A percentile compares a stretch with the other conserved stretches of the same genome.
Conservation (phyloP, 2,329 filamentous ascomycete species). For the Ophiostoma sp. region DNA sequence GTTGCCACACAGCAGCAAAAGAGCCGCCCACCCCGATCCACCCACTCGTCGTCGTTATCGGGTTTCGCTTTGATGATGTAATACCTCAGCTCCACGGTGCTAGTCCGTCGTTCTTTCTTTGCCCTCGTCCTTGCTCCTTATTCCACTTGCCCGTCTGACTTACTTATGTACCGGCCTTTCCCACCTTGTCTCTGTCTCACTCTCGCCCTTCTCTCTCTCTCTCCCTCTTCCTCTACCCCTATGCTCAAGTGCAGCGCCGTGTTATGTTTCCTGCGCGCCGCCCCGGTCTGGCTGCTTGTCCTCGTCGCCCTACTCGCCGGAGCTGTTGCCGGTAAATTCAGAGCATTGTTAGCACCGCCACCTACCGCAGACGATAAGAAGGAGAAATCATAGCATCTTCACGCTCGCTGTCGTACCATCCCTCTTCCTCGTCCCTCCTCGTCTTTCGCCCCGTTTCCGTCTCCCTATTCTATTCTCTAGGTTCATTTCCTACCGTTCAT, state of each 20-base stretch:
- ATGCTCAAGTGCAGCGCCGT: slow-evolving; percentile 14
- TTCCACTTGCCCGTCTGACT: not conserved
- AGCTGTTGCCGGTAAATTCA: not conserved
- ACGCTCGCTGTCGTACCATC: not conserved
- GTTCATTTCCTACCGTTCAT: not conserved
- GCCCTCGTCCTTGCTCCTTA: not conserved
- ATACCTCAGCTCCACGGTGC: too few species aligned
- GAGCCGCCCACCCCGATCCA: too few species aligned
- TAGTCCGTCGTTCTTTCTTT: too few species aligned
- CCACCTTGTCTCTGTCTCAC: too few species aligned
- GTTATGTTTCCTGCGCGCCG: slow-evolving; percentile 6
- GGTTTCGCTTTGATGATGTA: too few species aligned
- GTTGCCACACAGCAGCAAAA: too few species aligned
- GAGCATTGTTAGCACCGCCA: not conserved
- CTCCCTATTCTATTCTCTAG: not conserved
- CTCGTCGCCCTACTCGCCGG: not conserved
- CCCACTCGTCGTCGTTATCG: too few species aligned
- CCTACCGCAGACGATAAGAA: not conserved
- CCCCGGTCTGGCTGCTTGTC: slow-evolving; percentile 12
- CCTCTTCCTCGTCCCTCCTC: not conserved
- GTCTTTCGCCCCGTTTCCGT: not conserved
- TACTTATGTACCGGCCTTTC: not conserved
- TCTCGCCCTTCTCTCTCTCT: not conserved
- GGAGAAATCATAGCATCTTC: not conserved
- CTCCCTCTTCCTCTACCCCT: not conserved